Base-by-base conservation (phyloP, 2,329 filamentous ascomycete species). In the Claviceps sp. region DNA sequence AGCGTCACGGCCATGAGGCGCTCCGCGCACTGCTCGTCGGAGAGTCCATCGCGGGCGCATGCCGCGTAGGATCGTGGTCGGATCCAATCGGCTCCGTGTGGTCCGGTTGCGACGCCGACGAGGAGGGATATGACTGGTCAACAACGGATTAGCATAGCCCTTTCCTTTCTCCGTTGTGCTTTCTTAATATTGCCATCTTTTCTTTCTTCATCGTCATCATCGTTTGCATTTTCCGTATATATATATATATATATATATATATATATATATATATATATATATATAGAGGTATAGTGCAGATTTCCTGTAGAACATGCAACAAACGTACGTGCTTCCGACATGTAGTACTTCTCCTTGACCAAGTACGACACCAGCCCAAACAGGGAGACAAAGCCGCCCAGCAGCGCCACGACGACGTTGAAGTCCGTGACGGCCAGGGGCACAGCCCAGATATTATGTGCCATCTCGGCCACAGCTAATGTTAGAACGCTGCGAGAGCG, bases 301-400 rank as follows among this genome's bases (percentile, higher is more conserved):
- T 30, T 30, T 30, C 26, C 26, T 30, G 26, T 26, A 26, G 1
- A 26, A 26, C 7, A 30, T 30, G 26, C 26, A 9, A 30, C 42
- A 20, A 79, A 22, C 85, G 65, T 72, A 91, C 88, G 72, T 50
- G 90, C 87, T 76, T 96, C 90, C 1, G 88, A 95, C 1, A 96
- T 76, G 65, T 95, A 95, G 63, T 87, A 91, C 53, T 82, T 85
- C 70, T 95, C 90, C 64, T 96, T 95, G 63, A 87, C 76, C 18
- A 95, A 76, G 63, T 89, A 95, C 1, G 88, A 95, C 0, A 96
- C 88, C 44, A 96, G 71, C 3, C 88, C 89, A 62, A 95, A 96
- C n/a, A 94, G 59, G 0, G 87, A 88, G 55, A 96, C 82, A 70
- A 94, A 96, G 1, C 87, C 90, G 14, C 90, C 90, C 13, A 95